phyloP scores from a whole-genome alignment of 192 early-diverging fungal genomes.

The Chytriomyces hyalinus region DNA sequence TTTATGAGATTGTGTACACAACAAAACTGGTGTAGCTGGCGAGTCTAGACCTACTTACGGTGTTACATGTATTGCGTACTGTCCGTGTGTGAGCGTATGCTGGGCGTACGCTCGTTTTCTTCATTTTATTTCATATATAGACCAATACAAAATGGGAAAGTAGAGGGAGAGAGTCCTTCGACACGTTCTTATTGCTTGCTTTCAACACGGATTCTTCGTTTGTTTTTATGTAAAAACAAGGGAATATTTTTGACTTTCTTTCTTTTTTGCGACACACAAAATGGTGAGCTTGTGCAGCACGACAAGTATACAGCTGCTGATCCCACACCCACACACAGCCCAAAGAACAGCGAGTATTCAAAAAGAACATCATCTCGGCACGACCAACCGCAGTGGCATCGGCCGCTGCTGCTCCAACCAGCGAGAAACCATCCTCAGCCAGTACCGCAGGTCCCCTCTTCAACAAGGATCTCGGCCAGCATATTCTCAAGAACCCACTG shows the following conservation, averaged over 20 bases:
- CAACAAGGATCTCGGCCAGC: slow-evolving; percentile 95
- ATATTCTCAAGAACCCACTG: slow-evolving; percentile 97
- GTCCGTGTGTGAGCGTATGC: too few species aligned
- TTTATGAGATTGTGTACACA: too few species aligned
- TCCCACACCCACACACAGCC: neutral
- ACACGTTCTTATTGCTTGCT: too few species aligned
- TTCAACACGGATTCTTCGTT: too few species aligned
- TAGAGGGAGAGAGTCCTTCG: too few species aligned
- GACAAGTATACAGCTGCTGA: neutral
- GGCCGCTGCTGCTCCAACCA: neutral
- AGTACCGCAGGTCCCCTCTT: slow-evolving; percentile 24
- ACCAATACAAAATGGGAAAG: too few species aligned
- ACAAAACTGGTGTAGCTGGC: too few species aligned
- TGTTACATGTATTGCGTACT: too few species aligned
- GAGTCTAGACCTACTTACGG: too few species aligned
- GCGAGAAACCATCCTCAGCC: slow-evolving; percentile 19
- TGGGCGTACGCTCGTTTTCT: too few species aligned
- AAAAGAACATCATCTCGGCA: slow-evolving; percentile 13
- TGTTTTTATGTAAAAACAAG: too few species aligned
- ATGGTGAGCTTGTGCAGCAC: neutral
- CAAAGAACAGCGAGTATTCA: slow-evolving; percentile 28
- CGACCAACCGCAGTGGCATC: neutral
- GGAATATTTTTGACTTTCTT: neutral
- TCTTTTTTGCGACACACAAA: neutral
- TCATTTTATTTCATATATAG: too few species aligned